These are phyloP conservation scores for Ostreobium quekettii DNA, from an alignment of 139 green algal species.

Conservation along the genomic window DNA sequence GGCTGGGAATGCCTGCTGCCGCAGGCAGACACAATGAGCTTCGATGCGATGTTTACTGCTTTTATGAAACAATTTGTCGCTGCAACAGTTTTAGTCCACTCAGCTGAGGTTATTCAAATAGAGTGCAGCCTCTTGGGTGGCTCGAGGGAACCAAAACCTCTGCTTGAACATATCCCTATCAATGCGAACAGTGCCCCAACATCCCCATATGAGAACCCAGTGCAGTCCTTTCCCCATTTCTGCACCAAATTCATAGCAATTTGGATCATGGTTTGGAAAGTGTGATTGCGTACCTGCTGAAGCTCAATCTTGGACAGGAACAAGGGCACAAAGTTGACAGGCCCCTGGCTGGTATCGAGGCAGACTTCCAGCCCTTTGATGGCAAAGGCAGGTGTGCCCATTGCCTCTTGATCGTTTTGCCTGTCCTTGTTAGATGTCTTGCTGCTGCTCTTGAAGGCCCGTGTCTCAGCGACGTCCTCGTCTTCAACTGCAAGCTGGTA, in stretches of 20 bases:
- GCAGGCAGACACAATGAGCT: too few relatives aligned
- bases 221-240: neutral
- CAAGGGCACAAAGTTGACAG: constrained; percentile 12
- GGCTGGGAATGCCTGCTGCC: too few relatives aligned
- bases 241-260: neutral
- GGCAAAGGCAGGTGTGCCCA: neutral
- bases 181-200: neutral
- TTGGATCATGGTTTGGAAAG: constrained; percentile 1
- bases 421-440: too few relatives aligned
- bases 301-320: constrained; percentile 19
- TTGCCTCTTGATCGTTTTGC: too few relatives aligned
- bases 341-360: constrained; percentile 14
- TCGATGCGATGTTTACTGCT: too few relatives aligned
- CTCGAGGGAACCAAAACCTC: neutral
- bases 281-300: constrained; percentile 1
- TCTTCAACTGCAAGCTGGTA: constrained; percentile 11
- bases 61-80: too few relatives aligned
- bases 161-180: neutral
- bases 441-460: too few relatives aligned
- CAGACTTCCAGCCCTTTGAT: constrained; percentile 7
- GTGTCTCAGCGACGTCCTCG: neutral
- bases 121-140: neutral
- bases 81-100: too few relatives aligned
- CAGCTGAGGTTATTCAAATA: neutral
- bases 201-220: neutral